Evolutionary conservation across 192 early-diverging fungal species (phyloP), one percentile per base, ranked within the genome.

Genomic region (Coemansia pectinata): DNA sequence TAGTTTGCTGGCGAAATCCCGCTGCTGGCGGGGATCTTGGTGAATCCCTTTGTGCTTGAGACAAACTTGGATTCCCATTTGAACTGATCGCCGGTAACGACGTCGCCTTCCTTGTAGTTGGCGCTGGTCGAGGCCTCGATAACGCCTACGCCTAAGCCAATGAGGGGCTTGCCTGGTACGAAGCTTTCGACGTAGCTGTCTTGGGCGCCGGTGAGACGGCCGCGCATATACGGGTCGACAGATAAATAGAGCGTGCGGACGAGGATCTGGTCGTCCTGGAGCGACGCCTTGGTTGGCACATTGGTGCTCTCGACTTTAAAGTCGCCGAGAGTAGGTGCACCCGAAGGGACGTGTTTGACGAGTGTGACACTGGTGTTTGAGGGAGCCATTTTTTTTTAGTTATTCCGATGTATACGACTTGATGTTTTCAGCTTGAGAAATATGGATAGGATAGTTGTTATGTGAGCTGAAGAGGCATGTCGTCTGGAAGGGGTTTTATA

Each of bases 11-110:
- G 66, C n/a, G 90, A 87, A 7, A 91, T 55, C 10, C 70, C 78
- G 57, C 62, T 61, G 36, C 67, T 55, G 0, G 77, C 55, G 0
- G 64, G 55, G 4, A 76, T 23, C 23, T 71, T 70, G 42, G 66
- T 67, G 27, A 76, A 64, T 48, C 38, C 63, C 21, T 5, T 42
- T 41, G 33, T 50, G 52, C 62, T 58, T 42, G 86, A 85, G n/a
- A 68, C 67, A 44, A 86, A 82, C 62, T 74, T 65, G 21, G 85
- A 66, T 29, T 85, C 55, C 63, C 77, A 79, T 47, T 81, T 91
- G 63, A 88, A 90, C 23, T 92, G 87, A 55, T 90, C 85, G 45
- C 91, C 91, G 61, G 86, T 90, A 62, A 93, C 93, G 17, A 93
- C 84, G 52, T 96, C 95, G 34, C 91, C 92, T 12, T 85, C 81